Percentiles rank a stretch among this genome's conserved stretches.
Conservation (phyloP, 306 rosid genomes). For the Dalbergia oliveri region DNA sequence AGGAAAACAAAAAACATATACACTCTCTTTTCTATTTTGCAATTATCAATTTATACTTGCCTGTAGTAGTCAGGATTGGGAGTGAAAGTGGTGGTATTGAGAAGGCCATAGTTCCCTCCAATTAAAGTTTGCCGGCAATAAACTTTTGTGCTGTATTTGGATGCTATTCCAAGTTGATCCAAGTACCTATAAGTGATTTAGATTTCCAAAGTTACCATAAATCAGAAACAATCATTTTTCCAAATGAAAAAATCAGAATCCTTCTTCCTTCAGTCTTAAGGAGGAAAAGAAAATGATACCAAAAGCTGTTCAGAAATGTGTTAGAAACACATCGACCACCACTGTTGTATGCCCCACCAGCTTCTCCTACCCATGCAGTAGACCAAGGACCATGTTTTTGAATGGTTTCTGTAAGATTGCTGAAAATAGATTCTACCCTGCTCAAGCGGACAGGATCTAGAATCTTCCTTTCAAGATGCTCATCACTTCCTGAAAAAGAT, state of each 20-base stretch:
- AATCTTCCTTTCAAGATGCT: slow-evolving; percentile 67
- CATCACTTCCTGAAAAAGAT: slow-evolving; percentile 69
- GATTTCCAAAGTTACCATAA: slow-evolving; percentile 29
- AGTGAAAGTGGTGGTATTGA: slow-evolving; percentile 73
- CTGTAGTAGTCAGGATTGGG: slow-evolving; percentile 97
- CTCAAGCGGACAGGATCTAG: slow-evolving; percentile 71
- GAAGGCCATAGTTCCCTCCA: slow-evolving; percentile 95
- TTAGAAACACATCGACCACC: slow-evolving; percentile 83
- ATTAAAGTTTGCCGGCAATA: slow-evolving; percentile 92
- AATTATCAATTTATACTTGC: slow-evolving; percentile 49
- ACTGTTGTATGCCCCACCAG: slow-evolving; percentile 96
- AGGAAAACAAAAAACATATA: neutral
- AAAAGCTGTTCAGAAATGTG: slow-evolving; percentile 87
- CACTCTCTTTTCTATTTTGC: neutral
- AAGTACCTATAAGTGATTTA: slow-evolving; percentile 72
- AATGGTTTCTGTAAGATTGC: slow-evolving; percentile 65
- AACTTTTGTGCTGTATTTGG: slow-evolving; percentile 71
- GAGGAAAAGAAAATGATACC: slow-evolving; percentile 53
- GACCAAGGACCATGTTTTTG: slow-evolving; percentile 82
- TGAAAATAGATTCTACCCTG: slow-evolving; percentile 60
- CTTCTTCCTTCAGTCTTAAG: neutral
- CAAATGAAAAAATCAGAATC: neutral
- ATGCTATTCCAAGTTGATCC: slow-evolving; percentile 96
- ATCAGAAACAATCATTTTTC: slow-evolving; percentile 30
- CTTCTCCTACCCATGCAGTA: slow-evolving; percentile 95